These are phyloP conservation scores for Solanum appendiculatum DNA, from an alignment of 257 asterid genomes.

Conservation along the genomic window DNA sequence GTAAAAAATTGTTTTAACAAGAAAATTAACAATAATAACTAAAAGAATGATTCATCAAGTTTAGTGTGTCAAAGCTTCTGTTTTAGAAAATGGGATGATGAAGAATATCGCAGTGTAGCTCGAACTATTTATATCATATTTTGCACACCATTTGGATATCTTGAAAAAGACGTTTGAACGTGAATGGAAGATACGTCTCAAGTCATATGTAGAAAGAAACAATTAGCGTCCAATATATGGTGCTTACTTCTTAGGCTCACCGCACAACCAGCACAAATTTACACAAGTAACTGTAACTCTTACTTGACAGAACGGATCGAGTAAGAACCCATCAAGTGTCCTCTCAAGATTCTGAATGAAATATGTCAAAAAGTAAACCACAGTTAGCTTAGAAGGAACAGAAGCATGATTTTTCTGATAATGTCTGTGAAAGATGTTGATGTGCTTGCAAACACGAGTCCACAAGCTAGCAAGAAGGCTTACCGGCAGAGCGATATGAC, in stretches of 20 bases:
- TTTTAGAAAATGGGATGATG: neutral
- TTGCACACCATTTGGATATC: neutral
- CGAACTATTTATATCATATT: neutral
- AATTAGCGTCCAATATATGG: neutral
- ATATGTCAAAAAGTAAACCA: neutral
- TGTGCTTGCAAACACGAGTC: neutral
- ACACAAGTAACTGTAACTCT: neutral
- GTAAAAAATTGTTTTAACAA: neutral
- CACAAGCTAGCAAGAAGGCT: neutral
- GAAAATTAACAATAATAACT: neutral
- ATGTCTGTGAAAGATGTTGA: neutral
- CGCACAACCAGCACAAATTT: neutral
- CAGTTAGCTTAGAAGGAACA: neutral
- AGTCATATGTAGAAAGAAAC: neutral
- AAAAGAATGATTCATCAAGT: neutral
- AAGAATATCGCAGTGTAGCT: neutral
- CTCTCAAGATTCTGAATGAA: constrained; percentile 25
- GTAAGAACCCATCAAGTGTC: neutral
- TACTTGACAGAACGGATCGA: neutral
- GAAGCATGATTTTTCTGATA: neutral
- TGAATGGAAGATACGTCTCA: neutral
- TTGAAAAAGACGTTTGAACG: neutral
- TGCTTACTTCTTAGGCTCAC: neutral
- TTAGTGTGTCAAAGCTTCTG: neutral
- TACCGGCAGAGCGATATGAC: neutral